Evolutionary conservation across 169 alveolate genomes (phyloP).

Genomic region (Eimeria zaria): DNA sequence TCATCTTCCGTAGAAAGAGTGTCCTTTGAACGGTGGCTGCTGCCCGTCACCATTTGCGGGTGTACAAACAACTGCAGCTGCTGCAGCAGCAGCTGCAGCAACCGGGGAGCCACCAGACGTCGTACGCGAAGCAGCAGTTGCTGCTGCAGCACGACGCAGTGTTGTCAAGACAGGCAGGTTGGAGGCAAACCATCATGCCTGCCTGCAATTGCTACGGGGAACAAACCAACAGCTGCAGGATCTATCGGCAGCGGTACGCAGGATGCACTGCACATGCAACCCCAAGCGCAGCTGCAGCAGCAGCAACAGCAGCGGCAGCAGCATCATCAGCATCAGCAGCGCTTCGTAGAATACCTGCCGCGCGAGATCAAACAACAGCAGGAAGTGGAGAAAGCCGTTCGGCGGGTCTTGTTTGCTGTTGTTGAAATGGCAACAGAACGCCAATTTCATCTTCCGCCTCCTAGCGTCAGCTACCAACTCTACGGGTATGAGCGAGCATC

Average conservation of each 20-base stretch:
- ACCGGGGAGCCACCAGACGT: neutral
- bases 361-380: slow-evolving; percentile 45
- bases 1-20: slow-evolving; percentile 61
- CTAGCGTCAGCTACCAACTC: slow-evolving; percentile 41
- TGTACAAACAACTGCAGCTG: slow-evolving; percentile 48
- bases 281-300: slow-evolving; percentile 1
- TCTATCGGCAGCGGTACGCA: neutral
- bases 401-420: slow-evolving; percentile 55
- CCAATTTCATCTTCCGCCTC: slow-evolving; percentile 76
- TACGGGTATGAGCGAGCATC: slow-evolving; percentile 15
- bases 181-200: neutral
- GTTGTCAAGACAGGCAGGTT: slow-evolving; percentile 16
- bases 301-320: slow-evolving; percentile 30
- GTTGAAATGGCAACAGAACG: slow-evolving; percentile 54
- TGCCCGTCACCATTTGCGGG: slow-evolving; percentile 64
- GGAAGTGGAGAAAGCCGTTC: slow-evolving; percentile 56
- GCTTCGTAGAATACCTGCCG: slow-evolving; percentile 23
- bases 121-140: slow-evolving; percentile 42
- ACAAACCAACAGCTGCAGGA: neutral
- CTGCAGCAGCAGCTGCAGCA: slow-evolving; percentile 61
- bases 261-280: neutral
- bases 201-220: neutral
- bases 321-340: slow-evolving; percentile 40
- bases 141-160: slow-evolving; percentile 77
- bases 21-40: slow-evolving; percentile 71